Evolutionary conservation across 2,329 filamentous ascomycete genomes (phyloP).

Genomic region (Fusarium bulbicola): DNA sequence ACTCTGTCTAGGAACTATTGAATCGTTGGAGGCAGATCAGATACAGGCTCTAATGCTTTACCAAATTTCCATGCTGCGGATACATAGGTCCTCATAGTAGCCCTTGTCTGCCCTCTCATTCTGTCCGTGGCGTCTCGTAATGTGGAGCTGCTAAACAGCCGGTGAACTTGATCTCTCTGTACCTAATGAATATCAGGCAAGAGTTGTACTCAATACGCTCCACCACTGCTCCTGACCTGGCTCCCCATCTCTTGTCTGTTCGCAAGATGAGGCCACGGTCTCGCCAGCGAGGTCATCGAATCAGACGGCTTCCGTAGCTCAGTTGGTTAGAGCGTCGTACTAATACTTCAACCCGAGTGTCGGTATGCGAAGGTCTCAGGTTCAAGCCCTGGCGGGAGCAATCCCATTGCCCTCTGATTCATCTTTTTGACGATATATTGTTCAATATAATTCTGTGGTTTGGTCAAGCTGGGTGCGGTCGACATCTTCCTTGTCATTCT

Average conservation of each 20-base stretch:
- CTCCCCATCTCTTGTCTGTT: too few species aligned
- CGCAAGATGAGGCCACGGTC: rapidly evolving
- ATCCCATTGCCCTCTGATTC: neutral
- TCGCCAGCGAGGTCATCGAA: neutral
- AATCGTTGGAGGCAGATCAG: neutral
- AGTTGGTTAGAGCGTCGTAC: neutral
- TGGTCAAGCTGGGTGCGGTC: too few species aligned
- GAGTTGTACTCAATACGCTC: rapidly evolving
- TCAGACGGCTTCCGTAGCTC: neutral
- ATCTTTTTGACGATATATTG: neutral
- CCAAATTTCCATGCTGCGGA: too few species aligned
- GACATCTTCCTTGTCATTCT: neutral
- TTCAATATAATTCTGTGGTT: too few species aligned
- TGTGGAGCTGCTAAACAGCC: too few species aligned
- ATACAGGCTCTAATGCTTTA: neutral
- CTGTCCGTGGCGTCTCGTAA: neutral
- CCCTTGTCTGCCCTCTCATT: neutral
- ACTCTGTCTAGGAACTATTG: too few species aligned
- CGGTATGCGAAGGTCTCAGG: neutral
- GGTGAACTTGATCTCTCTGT: neutral
- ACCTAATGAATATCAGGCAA: too few species aligned
- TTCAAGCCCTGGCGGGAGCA: neutral
- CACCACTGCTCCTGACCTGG: neutral
- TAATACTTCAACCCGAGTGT: neutral
- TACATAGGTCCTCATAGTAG: neutral